Percentiles rank a stretch among this genome's conserved stretches.
These are phyloP conservation scores for Ophiostoma ulmi DNA, from an alignment of 2,329 filamentous ascomycete species.

Conservation along the genomic window DNA sequence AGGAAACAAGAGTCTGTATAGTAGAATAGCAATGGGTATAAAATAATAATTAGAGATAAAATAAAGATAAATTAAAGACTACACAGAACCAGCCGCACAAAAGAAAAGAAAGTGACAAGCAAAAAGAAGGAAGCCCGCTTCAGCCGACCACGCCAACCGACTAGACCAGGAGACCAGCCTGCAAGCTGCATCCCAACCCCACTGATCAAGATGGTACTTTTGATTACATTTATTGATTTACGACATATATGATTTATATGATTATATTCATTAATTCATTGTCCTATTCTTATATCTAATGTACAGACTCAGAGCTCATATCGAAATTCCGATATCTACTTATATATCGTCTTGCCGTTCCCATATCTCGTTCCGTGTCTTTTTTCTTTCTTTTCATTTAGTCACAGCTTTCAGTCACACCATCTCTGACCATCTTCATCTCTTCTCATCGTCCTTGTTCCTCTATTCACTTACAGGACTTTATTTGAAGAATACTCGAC, in stretches of 20 bases:
- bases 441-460: background rate
- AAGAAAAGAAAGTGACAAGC: background rate
- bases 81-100: background rate
- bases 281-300: background rate
- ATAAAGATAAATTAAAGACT: background rate
- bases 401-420: background rate
- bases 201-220: constrained; percentile 12
- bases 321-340: background rate
- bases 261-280: background rate
- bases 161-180: constrained; percentile 2
- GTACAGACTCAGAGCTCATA: no score
- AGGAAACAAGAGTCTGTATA: background rate
- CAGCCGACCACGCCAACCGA: background rate
- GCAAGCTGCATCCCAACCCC: constrained; percentile 12
- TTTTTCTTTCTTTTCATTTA: background rate
- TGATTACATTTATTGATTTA: background rate
- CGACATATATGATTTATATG: background rate
- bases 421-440: background rate
- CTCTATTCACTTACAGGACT: background rate
- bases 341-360: constrained; percentile 3
- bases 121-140: background rate
- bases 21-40: background rate
- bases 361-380: background rate
- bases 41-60: background rate
- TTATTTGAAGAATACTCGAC: background rate